Percentiles rank a stretch among this genome's conserved stretches.
Conservation (phyloP, 352 stramenopile species). For the Globisporangium orthogonon region DNA sequence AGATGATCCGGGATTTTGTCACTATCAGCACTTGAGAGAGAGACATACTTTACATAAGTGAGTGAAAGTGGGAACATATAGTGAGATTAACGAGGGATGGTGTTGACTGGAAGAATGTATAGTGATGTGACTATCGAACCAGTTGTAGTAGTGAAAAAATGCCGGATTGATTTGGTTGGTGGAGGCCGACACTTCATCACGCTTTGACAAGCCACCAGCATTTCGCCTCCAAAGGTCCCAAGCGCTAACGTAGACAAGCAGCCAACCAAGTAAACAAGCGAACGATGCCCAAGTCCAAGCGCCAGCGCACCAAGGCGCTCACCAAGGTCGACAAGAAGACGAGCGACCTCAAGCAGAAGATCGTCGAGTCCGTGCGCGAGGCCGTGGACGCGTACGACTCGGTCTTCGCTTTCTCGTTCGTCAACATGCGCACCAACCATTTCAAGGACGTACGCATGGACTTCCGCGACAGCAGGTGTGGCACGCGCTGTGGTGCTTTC, state of each 20-base stretch:
- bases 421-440: conserved; percentile 98
- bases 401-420: conserved; percentile 95
- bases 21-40: background rate
- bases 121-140: background rate
- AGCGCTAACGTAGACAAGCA: background rate
- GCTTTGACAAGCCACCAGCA: conserved; percentile 7
- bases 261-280: background rate
- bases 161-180: conserved; percentile 42
- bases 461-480: conserved; percentile 89
- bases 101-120: background rate
- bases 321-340: conserved; percentile 96
- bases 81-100: background rate
- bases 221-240: conserved; percentile 7
- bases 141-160: background rate
- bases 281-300: conserved; percentile 84
- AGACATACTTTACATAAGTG: background rate
- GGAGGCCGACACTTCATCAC: conserved; percentile 16
- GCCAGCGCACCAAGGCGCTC: conserved; percentile 86
- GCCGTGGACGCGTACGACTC: conserved; percentile 91
- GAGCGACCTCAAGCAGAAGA: conserved; percentile 92
- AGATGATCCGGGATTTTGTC: background rate
- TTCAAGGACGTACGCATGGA: conserved; percentile 98
- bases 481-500: too few species aligned
- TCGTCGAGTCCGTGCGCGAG: conserved; percentile 92
- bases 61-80: too few species aligned